Evolutionary conservation across 1,139 yeast species (phyloP), one percentile per base, ranked within the genome.

Genomic region (Meyerozyma carpophila): DNA sequence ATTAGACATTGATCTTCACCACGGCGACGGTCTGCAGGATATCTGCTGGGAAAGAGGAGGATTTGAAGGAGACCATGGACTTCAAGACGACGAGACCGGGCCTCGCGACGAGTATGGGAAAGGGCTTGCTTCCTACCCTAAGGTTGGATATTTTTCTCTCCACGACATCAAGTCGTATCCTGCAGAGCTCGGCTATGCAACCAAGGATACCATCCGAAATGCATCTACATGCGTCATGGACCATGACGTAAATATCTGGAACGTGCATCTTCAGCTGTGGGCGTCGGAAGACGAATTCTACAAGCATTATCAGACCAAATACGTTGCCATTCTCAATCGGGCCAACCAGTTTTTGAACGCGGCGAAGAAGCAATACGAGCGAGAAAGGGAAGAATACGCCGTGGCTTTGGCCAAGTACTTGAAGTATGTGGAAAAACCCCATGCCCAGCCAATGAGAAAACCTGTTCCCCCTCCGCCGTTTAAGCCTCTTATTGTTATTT

Each of bases 1-100:
- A 25, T 66, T 88, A 32, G 96, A 88, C 59, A 84, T 88, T 49
- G 96, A 88, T 61, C 70, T 88, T 42, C 96, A 88, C 57, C 96
- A 88, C 57, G 96, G 96, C n/a, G 96, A 88, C 61, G 96, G 96
- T 5, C 79, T 88, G 5, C 96, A 88, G 56, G 95, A 87, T 61
- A 84, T 88, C 25, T 82, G 94, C 53, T 87, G 93, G 91, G 84
- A 82, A 53, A 70, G 86, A 51, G 86, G 88, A 0, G 87, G 88
- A 0, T 75, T 79, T 51, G 58, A 62, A 9, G 78, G 80, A 2
- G 80, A 77, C 45, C 72, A 70, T 51, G 79, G 79, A 13, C 70
- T 69, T 49, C 72, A 63, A 32, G 70, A 69, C 36, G 79, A 67
- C 47, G 73, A 70, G 32, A 52, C 55, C 11, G 61, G 60, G 37